phyloP scores from a whole-genome alignment of 2,329 filamentous ascomycete species.

The Alternaria brassicicola region DNA sequence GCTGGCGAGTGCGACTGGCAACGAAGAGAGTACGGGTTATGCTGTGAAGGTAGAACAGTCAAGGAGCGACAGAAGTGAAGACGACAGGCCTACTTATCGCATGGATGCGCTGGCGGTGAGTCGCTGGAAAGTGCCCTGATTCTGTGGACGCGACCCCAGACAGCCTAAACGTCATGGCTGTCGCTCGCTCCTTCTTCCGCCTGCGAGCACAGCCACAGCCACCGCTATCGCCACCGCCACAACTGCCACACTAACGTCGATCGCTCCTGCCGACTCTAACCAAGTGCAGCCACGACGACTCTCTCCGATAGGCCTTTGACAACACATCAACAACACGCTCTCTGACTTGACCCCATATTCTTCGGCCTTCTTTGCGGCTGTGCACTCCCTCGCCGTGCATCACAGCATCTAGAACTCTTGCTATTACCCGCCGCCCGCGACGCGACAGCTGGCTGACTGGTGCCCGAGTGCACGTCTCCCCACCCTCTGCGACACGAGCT shows the following conservation, averaged over 20 bases:
- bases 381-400: conserved; percentile 18
- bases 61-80: conserved; percentile 8
- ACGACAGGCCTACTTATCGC: conserved; percentile 26
- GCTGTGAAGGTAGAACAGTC: conserved; percentile 9
- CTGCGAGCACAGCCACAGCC: conserved; percentile 23
- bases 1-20: conserved; percentile 32
- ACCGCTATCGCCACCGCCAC: conserved; percentile 26
- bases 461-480: conserved; percentile 7
- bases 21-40: conserved; percentile 12
- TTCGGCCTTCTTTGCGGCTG: conserved; percentile 38
- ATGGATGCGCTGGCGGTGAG: conserved; percentile 31
- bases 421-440: conserved; percentile 7
- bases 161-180: conserved; percentile 27
- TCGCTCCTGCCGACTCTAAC: conserved; percentile 15
- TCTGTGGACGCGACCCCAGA: conserved; percentile 17
- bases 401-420: conserved; percentile 20
- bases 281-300: background rate
- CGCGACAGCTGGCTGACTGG: conserved; percentile 7
- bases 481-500: conserved; percentile 19
- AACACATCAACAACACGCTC: conserved; percentile 9
- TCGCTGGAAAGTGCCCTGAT: conserved; percentile 36
- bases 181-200: background rate
- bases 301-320: conserved; percentile 13
- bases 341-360: conserved; percentile 11
- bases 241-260: conserved; percentile 16